Evolutionary conservation across 176 grass and related monocot species (phyloP), one percentile per base, ranked within the genome.

Genomic region (Zoysia japonica): DNA sequence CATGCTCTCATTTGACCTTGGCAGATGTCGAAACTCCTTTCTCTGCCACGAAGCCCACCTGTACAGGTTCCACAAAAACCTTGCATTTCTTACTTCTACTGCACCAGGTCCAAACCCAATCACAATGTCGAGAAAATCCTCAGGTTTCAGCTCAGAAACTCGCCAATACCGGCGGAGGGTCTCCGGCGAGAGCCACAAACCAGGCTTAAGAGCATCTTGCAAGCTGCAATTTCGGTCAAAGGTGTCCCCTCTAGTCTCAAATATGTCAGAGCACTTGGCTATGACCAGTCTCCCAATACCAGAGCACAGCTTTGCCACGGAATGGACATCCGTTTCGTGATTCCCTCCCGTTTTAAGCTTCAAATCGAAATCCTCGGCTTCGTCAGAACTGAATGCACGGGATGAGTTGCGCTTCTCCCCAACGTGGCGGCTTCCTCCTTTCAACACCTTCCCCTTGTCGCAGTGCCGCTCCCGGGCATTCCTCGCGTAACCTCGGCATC

Each of bases 1-100:
- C 89, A 98, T 90, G 51, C 83, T 72, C 66, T 90, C 87, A 87
- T 90, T 94, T 4, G 95, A 94, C 71, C 78, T 90, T 39, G 89
- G 79, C 16, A 92, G 87, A 87, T 98, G 95, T 50, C 54, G 65
- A 75, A 94, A 98, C 35, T 72, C 85, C 70, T 73, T 83, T 60
- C 67, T 87, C 63, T 92, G 89, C 61, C 57, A 65, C 3, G 55
- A 73, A n/a, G 89, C 76, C 95, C 95, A 94, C 57, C 80, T 88
- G 49, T 94, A 94, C 77, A 98, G 80, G 43, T 92, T 92, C 89
- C 85, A 92, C 41, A 94, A 78, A 77, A 92, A 94, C 6, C 52
- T 85, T 7, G 87, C 83, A 9, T 90, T 84, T 59, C 85, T 92
- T 44, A 90, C 55, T 69, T 90, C 77, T 66, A 46, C 53, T 3